phyloP scores from a whole-genome alignment of 345 rosid genomes.

The Clausena lansium region DNA sequence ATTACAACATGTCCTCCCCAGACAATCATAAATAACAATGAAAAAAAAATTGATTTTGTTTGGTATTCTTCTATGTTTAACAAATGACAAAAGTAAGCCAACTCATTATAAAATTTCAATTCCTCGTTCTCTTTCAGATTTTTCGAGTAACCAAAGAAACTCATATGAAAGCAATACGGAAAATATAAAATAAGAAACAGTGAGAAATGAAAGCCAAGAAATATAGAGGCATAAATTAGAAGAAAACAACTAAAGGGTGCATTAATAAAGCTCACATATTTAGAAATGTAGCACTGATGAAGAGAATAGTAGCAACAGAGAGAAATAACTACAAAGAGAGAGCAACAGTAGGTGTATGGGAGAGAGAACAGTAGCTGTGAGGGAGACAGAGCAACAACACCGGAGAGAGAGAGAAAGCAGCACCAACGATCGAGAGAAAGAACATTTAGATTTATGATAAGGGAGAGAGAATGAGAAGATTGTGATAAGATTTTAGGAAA shows the following conservation, averaged over 20 bases:
- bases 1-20: neutral
- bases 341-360: no score
- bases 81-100: neutral
- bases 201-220: neutral
- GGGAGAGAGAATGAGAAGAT: no score
- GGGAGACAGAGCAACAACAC: no score
- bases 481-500: no score
- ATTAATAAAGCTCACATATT: conserved; percentile 31
- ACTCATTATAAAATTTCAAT: neutral
- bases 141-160: conserved; percentile 7
- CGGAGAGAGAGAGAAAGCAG: no score
- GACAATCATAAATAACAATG: neutral
- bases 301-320: no score
- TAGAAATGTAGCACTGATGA: neutral
- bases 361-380: no score
- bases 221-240: neutral
- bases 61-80: neutral
- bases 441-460: no score
- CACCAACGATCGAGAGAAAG: no score
- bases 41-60: neutral
- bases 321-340: no score
- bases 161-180: neutral
- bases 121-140: neutral
- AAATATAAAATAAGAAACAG: neutral
- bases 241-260: neutral